Evolutionary conservation across 306 rosid species (phyloP).

Genomic region (Lathyrus oleraceus): DNA sequence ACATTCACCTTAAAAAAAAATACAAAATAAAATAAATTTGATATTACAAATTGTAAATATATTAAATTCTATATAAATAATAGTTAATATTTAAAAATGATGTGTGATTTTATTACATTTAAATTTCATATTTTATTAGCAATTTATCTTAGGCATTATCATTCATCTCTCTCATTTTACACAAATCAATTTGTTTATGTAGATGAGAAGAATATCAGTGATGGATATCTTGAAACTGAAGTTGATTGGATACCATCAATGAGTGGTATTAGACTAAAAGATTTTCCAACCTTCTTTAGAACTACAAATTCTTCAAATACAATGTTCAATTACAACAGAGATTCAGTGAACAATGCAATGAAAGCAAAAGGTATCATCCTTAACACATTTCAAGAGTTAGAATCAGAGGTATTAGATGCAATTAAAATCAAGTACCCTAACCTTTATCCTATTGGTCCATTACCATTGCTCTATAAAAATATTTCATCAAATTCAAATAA

Average conservation of each 20-base stretch:
- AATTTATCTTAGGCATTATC: background rate
- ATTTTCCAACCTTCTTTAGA: slow-evolving; percentile 40
- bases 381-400: slow-evolving; percentile 43
- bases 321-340: slow-evolving; percentile 43
- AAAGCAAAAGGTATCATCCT: slow-evolving; percentile 42
- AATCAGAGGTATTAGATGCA: slow-evolving; percentile 38
- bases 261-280: slow-evolving; percentile 41
- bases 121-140: background rate
- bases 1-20: no score
- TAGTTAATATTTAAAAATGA: no score
- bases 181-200: background rate
- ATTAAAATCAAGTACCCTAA: slow-evolving; percentile 35
- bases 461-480: slow-evolving; percentile 35
- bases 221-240: slow-evolving; percentile 40
- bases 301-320: slow-evolving; percentile 33
- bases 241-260: slow-evolving; percentile 46
- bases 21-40: no score
- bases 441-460: slow-evolving; percentile 41
- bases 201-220: slow-evolving; percentile 37
- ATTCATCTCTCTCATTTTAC: background rate
- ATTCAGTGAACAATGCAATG: slow-evolving; percentile 21
- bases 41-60: no score
- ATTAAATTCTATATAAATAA: no score
- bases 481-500: slow-evolving; percentile 11
- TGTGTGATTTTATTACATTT: no score